These are phyloP conservation scores for Termitomyces sp. DNA, from an alignment of 768 basidiomycete species.

Conservation along the genomic window DNA sequence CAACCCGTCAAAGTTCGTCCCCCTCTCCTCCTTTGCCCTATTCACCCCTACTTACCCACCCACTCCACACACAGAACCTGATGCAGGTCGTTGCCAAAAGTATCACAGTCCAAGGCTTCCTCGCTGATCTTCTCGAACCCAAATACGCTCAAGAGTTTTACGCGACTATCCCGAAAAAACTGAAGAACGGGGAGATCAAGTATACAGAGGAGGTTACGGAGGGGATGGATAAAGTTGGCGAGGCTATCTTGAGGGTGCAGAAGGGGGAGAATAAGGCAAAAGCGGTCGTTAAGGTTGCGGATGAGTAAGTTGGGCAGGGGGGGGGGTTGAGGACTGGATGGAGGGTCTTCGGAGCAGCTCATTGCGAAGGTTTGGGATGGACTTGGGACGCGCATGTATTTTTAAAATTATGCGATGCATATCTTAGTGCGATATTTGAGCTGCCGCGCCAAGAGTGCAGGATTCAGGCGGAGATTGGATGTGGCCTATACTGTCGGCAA, in stretches of 20 bases:
- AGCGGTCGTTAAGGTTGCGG: slow-evolving; percentile 33
- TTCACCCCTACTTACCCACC: too few relatives aligned
- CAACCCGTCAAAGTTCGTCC: slow-evolving; percentile 18
- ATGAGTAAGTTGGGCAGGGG: slow-evolving; percentile 20
- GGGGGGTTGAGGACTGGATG: too few relatives aligned
- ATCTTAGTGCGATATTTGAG: too few relatives aligned
- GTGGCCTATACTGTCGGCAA: too few relatives aligned
- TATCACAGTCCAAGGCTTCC: slow-evolving; percentile 38
- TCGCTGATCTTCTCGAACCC: slow-evolving; percentile 27
- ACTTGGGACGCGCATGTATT: too few relatives aligned
- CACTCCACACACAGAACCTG: slow-evolving; percentile 31
- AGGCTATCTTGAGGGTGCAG: slow-evolving; percentile 32
- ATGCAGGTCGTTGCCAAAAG: slow-evolving; percentile 39
- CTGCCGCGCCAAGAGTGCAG: too few relatives aligned
- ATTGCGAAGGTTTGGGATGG: too few relatives aligned
- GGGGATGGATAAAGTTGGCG: slow-evolving; percentile 42
- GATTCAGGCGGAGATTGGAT: too few relatives aligned
- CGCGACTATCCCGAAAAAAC: slow-evolving; percentile 33
- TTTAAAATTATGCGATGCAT: too few relatives aligned
- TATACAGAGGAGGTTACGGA: slow-evolving; percentile 43
- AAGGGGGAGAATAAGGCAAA: slow-evolving; percentile 36
- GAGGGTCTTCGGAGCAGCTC: too few relatives aligned
- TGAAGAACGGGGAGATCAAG: slow-evolving; percentile 48
- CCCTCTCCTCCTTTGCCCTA: too few relatives aligned
- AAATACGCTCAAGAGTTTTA: slow-evolving; percentile 45